A percentile compares a stretch with the other conserved stretches of the same genome.
These are phyloP conservation scores for Entomortierella lignicola DNA, from an alignment of 192 early-diverging fungal genomes.

Conservation along the genomic window DNA sequence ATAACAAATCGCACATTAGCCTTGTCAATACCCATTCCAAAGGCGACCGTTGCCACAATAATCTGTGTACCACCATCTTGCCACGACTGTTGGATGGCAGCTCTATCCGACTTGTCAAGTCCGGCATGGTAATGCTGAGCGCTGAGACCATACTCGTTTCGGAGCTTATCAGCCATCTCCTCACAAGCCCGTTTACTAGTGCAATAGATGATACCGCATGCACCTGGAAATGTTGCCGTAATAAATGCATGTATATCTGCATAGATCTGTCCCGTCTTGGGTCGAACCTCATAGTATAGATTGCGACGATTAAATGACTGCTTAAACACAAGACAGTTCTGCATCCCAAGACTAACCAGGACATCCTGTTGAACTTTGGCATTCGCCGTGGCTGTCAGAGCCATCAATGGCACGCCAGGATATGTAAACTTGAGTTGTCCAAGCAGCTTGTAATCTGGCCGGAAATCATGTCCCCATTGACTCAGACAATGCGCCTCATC, in stretches of 20 bases:
- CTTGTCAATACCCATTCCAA: conserved; percentile 99
- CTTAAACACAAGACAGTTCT: conserved; percentile 75
- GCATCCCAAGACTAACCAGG: conserved; percentile 76
- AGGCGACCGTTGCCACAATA: conserved; percentile 96
- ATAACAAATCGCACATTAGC: conserved; percentile 95
- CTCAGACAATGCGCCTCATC: conserved; percentile 98
- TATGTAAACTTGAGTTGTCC: conserved; percentile 73
- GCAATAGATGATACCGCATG: conserved; percentile 96
- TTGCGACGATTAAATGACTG: conserved; percentile 93
- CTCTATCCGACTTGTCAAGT: conserved; percentile 81
- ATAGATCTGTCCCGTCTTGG: conserved; percentile 70
- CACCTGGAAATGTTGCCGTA: conserved; percentile 62
- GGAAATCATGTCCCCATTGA: conserved; percentile 99
- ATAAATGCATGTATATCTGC: conserved; percentile 83
- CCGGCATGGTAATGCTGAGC: conserved; percentile 92
- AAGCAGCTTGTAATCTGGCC: conserved; percentile 89
- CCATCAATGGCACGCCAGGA: conserved; percentile 89
- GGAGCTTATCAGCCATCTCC: conserved; percentile 78
- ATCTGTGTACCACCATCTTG: conserved; percentile 76
- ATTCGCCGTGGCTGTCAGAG: conserved; percentile 96
- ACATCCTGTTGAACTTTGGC: conserved; percentile 89
- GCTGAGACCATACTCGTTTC: conserved; percentile 64
- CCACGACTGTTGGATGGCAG: conserved; percentile 86
- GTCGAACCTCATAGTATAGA: conserved; percentile 78
- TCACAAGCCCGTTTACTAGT: conserved; percentile 83